These are phyloP conservation scores for Rhodofomes roseus DNA, from an alignment of 1,284 basidiomycete genomes.

Conservation along the genomic window DNA sequence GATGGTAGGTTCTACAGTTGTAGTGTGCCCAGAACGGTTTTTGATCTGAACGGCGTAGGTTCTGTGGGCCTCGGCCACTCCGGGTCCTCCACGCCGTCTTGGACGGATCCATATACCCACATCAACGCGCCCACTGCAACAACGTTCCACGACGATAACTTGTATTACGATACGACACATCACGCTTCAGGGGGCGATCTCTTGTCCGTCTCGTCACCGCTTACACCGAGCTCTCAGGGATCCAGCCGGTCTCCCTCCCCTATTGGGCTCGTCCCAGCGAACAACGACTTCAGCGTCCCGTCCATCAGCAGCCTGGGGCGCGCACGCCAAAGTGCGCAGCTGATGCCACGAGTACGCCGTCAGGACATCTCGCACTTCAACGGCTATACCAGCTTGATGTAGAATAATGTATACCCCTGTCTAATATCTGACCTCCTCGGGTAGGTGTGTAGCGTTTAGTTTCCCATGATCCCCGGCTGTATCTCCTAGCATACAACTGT, in stretches of 20 bases:
- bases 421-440: not conserved
- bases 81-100: not conserved
- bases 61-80: not conserved
- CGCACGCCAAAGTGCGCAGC: not conserved
- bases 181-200: not conserved
- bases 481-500: not conserved
- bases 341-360: not conserved
- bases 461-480: not conserved
- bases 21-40: not conserved
- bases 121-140: not conserved
- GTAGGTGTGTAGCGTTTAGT: not conserved
- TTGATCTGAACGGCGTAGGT: not conserved
- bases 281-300: not conserved
- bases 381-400: not conserved
- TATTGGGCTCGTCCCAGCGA: not conserved
- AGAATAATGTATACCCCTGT: not conserved
- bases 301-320: conserved; percentile 1
- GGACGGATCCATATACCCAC: not conserved
- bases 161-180: not conserved
- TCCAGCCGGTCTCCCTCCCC: not conserved
- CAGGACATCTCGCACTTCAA: not conserved
- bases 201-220: not conserved
- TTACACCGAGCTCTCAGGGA: not conserved
- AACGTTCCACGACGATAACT: not conserved
- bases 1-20: not conserved